Base-by-base conservation (phyloP, 192 early-diverging fungal species). In the Linnemannia elongata region DNA sequence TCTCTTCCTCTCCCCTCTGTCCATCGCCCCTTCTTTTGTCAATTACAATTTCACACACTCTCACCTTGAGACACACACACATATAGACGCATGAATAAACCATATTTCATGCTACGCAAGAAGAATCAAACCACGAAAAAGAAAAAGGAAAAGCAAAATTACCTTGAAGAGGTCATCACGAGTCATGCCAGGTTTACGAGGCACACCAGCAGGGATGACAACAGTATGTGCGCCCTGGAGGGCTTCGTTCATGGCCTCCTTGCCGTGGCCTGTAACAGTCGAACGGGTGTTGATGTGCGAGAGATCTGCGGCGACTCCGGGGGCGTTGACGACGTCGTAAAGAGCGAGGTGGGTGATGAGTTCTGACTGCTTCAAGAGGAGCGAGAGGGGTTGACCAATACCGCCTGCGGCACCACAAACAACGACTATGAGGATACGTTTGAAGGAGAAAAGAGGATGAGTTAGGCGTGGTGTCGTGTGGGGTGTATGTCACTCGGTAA, bases 91-190 rank as follows among this genome's bases (percentile, higher is more conserved):
- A 45, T 13, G 44, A 45, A 75, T 22, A 47, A 52, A n/a, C 35
- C 0, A 45, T 13, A 33, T 8, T 18, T 57, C 33, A 52, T 1
- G 24, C 44, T n/a, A 17, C 55, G 15, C 27, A 30, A 75, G 39
- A 35, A 27, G 54, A 57, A 68, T 22, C 3, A 33, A 72, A 68
- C 5, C 0, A 69, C 13, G 7, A 36, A 6, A 18, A 10, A 13
- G 6, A 22, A 52, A 15, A 52, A n/a, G n/a, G n/a, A n/a, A n/a
- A n/a, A n/a, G n/a, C n/a, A n/a, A n/a, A 52, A 52, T 7, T 82
- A 90, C 89, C 91, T 98, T 97, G 95, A 99, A 99, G 60, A 99
- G 92, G 88, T 99, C 98, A 89, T 99, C 97, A 88, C 98, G 94
- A 73, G 98, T 96, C 98, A 99, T 99, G 69, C 97, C 98, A 75